Percentiles rank a stretch among this genome's conserved stretches.
These are phyloP conservation scores for Polygonum aviculare DNA, from an alignment of 148 eudicot genomes.

Conservation along the genomic window DNA sequence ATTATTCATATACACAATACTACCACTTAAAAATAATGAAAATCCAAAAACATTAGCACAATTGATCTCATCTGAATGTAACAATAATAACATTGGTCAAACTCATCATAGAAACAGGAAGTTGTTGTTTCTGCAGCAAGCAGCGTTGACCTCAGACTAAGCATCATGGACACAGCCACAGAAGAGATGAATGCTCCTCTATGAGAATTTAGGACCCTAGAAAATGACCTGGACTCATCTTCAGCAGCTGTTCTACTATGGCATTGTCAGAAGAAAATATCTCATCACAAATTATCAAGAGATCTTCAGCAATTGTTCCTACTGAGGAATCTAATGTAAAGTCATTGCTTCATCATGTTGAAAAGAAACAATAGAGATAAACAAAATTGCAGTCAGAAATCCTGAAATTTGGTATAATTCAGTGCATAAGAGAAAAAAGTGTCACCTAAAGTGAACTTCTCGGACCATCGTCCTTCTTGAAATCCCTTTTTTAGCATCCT, in stretches of 20 bases:
- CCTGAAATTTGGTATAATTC: not conserved
- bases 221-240: slow-evolving; percentile 32
- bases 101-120: slow-evolving; percentile 85
- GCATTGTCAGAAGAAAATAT: slow-evolving; percentile 64
- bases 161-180: slow-evolving; percentile 92
- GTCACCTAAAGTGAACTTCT: slow-evolving; percentile 72
- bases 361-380: not conserved
- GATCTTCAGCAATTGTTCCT: too few relatives aligned
- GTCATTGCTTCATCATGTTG: too few relatives aligned
- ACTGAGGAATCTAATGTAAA: too few relatives aligned
- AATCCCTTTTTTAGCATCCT: slow-evolving; percentile 89
- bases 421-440: not conserved
- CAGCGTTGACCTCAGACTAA: slow-evolving; percentile 67
- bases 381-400: not conserved
- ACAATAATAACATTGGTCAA: slow-evolving; percentile 70
- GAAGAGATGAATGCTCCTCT: slow-evolving; percentile 87
- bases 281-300: slow-evolving; percentile 82
- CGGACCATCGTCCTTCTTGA: slow-evolving; percentile 71
- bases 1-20: too few relatives aligned
- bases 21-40: too few relatives aligned
- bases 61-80: too few relatives aligned
- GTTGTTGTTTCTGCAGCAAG: slow-evolving; percentile 90
- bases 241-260: slow-evolving; percentile 22
- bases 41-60: too few relatives aligned
- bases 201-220: slow-evolving; percentile 49